phyloP scores from a whole-genome alignment of 1,284 basidiomycete genomes.

The Sanguinoderma infundibulare region DNA sequence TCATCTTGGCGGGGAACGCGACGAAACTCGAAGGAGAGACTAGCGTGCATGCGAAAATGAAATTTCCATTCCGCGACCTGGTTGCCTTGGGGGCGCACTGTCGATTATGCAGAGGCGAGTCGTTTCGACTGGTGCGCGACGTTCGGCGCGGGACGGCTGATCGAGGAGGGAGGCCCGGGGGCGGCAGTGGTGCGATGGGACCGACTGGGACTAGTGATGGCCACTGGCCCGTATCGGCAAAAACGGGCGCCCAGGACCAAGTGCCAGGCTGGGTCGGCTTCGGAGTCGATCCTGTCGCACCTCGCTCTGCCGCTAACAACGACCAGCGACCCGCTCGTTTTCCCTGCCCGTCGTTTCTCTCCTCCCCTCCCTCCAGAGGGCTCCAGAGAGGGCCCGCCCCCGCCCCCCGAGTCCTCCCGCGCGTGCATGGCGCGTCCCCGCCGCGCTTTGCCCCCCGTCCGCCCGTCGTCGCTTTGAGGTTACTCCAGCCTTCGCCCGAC shows the following conservation, averaged over 20 bases:
- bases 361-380: constrained; percentile 6
- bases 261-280: constrained; percentile 23
- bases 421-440: constrained; percentile 21
- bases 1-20: neutral
- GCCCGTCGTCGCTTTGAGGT: constrained; percentile 15
- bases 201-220: too few relatives aligned
- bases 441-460: constrained; percentile 6
- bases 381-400: constrained; percentile 1
- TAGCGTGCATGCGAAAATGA: neutral
- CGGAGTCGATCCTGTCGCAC: constrained; percentile 20
- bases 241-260: constrained; percentile 28
- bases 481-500: constrained; percentile 15
- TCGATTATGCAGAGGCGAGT: constrained; percentile 1
- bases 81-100: neutral
- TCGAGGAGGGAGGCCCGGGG: neutral
- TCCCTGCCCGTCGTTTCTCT: constrained; percentile 13
- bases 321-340: constrained; percentile 30
- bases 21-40: too few relatives aligned
- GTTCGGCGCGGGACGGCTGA: neutral
- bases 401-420: neutral
- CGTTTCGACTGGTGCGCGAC: neutral
- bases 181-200: constrained; percentile 9
- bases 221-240: constrained; percentile 24
- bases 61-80: neutral
- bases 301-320: constrained; percentile 27